These are phyloP conservation scores for Cokeromyces recurvatus DNA, from an alignment of 371 early-diverging fungal genomes.

Conservation along the genomic window DNA sequence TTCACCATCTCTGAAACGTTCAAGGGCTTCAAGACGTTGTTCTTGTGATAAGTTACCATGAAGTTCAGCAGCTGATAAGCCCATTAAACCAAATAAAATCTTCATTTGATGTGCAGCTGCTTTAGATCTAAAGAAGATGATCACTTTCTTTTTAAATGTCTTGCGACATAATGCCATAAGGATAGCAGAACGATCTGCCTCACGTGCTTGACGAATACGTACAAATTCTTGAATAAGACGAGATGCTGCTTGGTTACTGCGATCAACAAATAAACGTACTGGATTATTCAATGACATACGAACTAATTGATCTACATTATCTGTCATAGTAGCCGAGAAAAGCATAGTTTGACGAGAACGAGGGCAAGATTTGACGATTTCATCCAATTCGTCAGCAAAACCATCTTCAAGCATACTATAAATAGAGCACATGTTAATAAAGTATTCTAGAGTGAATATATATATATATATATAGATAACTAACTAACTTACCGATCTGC, in stretches of 20 bases:
- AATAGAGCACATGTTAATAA: background rate
- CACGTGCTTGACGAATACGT: conserved; percentile 83
- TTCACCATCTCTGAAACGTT: conserved; percentile 84
- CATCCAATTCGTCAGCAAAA: conserved; percentile 95
- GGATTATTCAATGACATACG: conserved; percentile 90
- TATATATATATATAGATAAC: background rate
- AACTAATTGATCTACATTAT: conserved; percentile 94
- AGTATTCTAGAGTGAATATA: background rate
- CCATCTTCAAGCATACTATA: conserved; percentile 98
- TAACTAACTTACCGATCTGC: conserved; percentile 82
- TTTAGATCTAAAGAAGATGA: conserved; percentile 93
- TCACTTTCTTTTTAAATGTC: conserved; percentile 72
- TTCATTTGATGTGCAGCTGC: conserved; percentile 95
- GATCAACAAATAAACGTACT: conserved; percentile 87
- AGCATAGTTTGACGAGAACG: conserved; percentile 95
- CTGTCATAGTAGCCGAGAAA: conserved; percentile 99
- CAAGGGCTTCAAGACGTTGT: conserved; percentile 89
- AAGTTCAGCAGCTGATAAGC: conserved; percentile 91
- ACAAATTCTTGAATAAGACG: conserved; percentile 93
- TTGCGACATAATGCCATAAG: conserved; percentile 80
- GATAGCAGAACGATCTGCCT: conserved; percentile 83
- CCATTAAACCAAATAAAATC: conserved; percentile 89
- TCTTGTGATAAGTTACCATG: conserved; percentile 98
- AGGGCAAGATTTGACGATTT: conserved; percentile 92
- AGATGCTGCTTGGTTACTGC: conserved; percentile 70